Base-by-base conservation (phyloP, 768 basidiomycete species). In the Termitomyces sp. region DNA sequence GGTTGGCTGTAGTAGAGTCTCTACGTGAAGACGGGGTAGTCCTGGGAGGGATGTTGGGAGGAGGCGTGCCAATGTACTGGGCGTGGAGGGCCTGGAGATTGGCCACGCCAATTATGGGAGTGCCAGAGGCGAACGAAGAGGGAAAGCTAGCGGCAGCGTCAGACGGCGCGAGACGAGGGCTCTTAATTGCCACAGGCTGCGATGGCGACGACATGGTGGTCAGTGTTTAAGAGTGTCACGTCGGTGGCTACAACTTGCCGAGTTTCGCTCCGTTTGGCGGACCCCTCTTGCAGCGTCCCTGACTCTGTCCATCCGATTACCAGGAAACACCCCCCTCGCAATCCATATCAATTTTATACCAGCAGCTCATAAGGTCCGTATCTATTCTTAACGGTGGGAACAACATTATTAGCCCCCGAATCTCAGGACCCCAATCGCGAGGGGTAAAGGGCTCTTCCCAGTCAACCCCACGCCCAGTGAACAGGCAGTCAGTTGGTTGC, bases 11-110 rank as follows among this genome's bases (percentile, higher is more conserved):
- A 16, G 50, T 33, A 6, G 56, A 57, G 38, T 10, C 48, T 30
- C 48, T 52, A 12, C 38, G 52, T 8, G 50, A 48, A 7, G 38
- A 54, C 8, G 50, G 51, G 6, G 63, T 61, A 33, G 58, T 66
- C 58, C 80, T 74, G 12, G 72, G 73, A 10, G 85, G 84, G 26
- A 86, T 84, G 61, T 82, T 80, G 22, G 87, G 78, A 0, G 76
- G 73, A 16, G 69, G 85, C 6, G 81, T 80, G 16, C 81, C 82
- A 6, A 73, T 66, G 63, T 86, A 89, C 57, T 83, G 83, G 20
- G 85, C 84, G 2, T 88, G 82, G n/a, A 90, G 72, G 14, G 77
- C 74, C 35, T 82, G 80, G 58, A 88, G 70, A 64, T 86, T 83
- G 7, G 89, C 86, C 20, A 88, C 87, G 45, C 85, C 85, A 14